Percentiles rank a stretch among this genome's conserved stretches.
Evolutionary conservation across 805 yeast genomes (phyloP).

Genomic region (Jamesozyma jinghongensis): DNA sequence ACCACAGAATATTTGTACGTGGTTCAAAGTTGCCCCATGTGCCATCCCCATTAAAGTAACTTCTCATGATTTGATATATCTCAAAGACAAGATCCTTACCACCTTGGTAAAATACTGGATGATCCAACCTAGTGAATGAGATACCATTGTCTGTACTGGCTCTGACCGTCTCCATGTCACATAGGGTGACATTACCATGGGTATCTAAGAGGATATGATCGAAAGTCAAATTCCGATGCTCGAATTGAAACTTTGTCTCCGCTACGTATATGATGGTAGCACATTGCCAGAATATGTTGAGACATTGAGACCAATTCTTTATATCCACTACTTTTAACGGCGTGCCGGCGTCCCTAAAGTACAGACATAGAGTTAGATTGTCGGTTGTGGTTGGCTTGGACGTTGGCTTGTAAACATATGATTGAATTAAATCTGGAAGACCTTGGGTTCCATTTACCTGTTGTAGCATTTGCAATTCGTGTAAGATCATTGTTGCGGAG

Average conservation of each 20-base stretch:
- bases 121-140: constrained; percentile 50
- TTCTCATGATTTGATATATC: constrained; percentile 49
- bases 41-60: constrained; percentile 14
- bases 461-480: constrained; percentile 21
- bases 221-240: constrained; percentile 64
- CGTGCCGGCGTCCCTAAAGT: constrained; percentile 24
- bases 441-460: constrained; percentile 26
- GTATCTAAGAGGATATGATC: constrained; percentile 48
- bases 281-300: constrained; percentile 45
- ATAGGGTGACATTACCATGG: constrained; percentile 38
- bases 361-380: constrained; percentile 12
- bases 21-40: constrained; percentile 26
- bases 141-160: constrained; percentile 14
- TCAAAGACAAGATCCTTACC: constrained; percentile 59
- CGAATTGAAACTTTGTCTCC: constrained; percentile 47
- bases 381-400: neutral
- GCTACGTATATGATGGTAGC: constrained; percentile 41
- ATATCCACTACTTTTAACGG: constrained; percentile 12
- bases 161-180: constrained; percentile 51
- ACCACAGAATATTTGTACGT: constrained; percentile 53
- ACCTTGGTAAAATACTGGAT: constrained; percentile 53
- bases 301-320: constrained; percentile 18
- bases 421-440: constrained; percentile 18
- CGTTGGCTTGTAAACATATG: constrained; percentile 15
- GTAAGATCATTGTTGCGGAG: constrained; percentile 17